Evolutionary conservation across 2,329 filamentous ascomycete species (phyloP), one percentile per base, ranked within the genome.

Genomic region (Stachybotrys elegans): DNA sequence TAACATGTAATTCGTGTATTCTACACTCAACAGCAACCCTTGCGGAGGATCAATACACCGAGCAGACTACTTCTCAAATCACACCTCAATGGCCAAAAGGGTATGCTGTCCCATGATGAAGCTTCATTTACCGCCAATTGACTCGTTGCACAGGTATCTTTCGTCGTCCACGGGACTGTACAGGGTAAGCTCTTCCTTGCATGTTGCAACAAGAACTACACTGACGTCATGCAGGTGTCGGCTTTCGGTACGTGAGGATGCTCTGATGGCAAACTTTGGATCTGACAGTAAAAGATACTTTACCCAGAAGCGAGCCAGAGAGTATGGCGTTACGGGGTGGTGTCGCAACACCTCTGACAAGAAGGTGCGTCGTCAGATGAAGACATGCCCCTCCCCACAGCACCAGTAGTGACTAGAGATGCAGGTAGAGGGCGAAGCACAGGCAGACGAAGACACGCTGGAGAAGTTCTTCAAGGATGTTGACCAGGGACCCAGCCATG

Each of bases 371-470:
- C n/a, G n/a, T n/a, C n/a, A n/a, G n/a, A n/a, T n/a, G n/a, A n/a
- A n/a, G n/a, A n/a, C n/a, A n/a, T n/a, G n/a, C n/a, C n/a, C n/a
- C n/a, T n/a, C n/a, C n/a, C n/a, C n/a, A n/a, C n/a, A n/a, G n/a
- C n/a, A n/a, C n/a, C n/a, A n/a, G n/a, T n/a, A n/a, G n/a, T 45
- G n/a, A 43, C 32, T 8, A 13, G 14, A 11, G 20, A 42, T 65
- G 56, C 38, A 95, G 88, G 91, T 97, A 38, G 81, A 88, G 58
- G 92, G 92, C 21, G 91, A 96, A 67, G 90, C 84, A 5, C 92
- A 97, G 61, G 91, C 89, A 22, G 72, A 78, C 2, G 73, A 82
- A 2, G 75, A 80, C 1, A 66, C 75, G 3, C 62, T 97, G 21
- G 66, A 81, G 42, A 77, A 81, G 44, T 85, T 96, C 51, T 68